Conservation (phyloP, 2,329 filamentous ascomycete species). For the Alternaria ethzedia region DNA sequence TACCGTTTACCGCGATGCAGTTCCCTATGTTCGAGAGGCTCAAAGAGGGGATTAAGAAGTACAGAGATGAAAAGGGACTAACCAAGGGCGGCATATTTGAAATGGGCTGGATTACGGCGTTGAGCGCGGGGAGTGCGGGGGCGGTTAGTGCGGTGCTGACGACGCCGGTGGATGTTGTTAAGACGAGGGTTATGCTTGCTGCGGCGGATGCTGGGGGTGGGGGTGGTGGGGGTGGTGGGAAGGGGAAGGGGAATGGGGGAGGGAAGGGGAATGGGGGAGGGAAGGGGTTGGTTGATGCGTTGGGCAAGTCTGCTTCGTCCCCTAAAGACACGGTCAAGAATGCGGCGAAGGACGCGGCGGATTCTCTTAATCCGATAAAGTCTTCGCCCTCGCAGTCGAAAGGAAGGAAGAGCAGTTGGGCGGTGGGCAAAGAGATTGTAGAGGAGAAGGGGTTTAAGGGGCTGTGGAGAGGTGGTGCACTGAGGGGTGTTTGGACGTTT, state of each 20-base stretch:
- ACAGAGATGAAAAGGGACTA: conserved; percentile 48
- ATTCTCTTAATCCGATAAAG: background rate
- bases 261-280: background rate
- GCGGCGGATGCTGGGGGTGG: too few species aligned
- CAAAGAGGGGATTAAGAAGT: conserved; percentile 60
- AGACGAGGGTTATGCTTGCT: conserved; percentile 85
- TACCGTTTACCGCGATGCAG: conserved; percentile 87
- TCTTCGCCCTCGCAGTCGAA: background rate
- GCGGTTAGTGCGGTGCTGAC: conserved; percentile 79
- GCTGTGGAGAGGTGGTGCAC: conserved; percentile 75
- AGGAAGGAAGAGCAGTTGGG: conserved; percentile 54
- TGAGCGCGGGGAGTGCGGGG: conserved; percentile 76
- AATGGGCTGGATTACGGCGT: conserved; percentile 72
- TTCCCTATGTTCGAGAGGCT: conserved; percentile 85
- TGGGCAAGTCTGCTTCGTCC: conserved; percentile 23
- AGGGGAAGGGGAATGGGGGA: conserved; percentile 4
- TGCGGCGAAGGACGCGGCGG: background rate
- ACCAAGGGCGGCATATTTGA: conserved; percentile 62
- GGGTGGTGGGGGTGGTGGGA: too few species aligned
- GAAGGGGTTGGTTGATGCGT: conserved; percentile 47
- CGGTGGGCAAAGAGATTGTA: conserved; percentile 70
- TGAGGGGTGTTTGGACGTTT: conserved; percentile 82
- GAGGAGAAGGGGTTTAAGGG: conserved; percentile 72
- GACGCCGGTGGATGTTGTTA: conserved; percentile 87
- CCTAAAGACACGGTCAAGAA: background rate